phyloP scores from a whole-genome alignment of 805 yeast genomes.

The Ogataea nakhonphanomensis region DNA sequence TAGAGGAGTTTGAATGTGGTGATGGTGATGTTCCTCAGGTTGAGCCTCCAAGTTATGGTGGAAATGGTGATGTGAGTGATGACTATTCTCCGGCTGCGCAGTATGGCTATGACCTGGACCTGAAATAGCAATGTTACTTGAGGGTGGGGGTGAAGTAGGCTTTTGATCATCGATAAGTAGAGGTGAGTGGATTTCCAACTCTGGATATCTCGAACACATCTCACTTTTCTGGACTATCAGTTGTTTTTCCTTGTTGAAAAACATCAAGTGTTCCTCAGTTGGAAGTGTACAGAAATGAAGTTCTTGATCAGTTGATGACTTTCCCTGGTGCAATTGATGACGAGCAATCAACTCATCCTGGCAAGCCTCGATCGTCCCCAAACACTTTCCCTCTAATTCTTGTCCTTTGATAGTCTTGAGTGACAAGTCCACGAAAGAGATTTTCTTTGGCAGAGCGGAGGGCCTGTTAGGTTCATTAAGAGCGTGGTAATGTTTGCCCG shows the following conservation, averaged over 20 bases:
- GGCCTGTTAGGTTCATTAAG: background rate
- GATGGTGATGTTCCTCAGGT: slow-evolving; percentile 55
- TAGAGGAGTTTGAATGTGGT: slow-evolving; percentile 72
- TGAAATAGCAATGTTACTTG: background rate
- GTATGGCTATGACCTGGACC: background rate
- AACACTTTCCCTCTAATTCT: slow-evolving; percentile 31
- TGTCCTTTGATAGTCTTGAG: slow-evolving; percentile 30
- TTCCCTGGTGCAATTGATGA: slow-evolving; percentile 22
- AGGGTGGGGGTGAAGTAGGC: background rate
- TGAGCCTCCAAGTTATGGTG: slow-evolving; percentile 14
- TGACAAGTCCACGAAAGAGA: slow-evolving; percentile 31
- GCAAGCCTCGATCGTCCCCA: slow-evolving; percentile 31
- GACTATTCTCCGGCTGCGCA: background rate
- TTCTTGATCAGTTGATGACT: slow-evolving; percentile 9
- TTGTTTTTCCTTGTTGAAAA: slow-evolving; percentile 26
- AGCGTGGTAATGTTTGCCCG: slow-evolving; percentile 2
- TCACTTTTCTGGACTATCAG: slow-evolving; percentile 26
- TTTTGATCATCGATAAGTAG: slow-evolving; percentile 18
- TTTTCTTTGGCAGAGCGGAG: slow-evolving; percentile 3
- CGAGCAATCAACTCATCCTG: slow-evolving; percentile 23
- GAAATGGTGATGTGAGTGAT: slow-evolving; percentile 13
- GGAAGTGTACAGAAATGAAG: slow-evolving; percentile 35
- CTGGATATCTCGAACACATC: slow-evolving; percentile 28
- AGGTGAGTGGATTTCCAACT: slow-evolving; percentile 33
- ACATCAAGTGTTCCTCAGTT: slow-evolving; percentile 32